Evolutionary conservation across 768 basidiomycete genomes (phyloP), one percentile per base, ranked within the genome.

Genomic region (Tulasnella sp.): DNA sequence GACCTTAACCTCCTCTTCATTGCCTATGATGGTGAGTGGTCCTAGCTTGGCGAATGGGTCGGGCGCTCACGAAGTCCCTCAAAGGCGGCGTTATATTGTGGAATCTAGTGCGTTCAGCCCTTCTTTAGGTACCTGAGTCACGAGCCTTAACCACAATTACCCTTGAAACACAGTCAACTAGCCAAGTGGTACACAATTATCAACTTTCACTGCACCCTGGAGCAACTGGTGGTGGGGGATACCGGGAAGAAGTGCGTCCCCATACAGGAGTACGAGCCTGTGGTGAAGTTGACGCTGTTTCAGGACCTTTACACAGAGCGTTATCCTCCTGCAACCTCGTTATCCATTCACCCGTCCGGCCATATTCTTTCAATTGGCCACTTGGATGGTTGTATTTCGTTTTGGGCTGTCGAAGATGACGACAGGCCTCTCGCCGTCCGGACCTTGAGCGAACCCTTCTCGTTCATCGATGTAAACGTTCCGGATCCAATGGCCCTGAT

Each of bases 291-390:
- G 52, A 17, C 64, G 36, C 22, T 67, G 34, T 74, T 40, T 17
- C 17, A 93, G 89, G 87, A 89, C 72, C 84, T 94, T n/a, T 86
- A 94, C 68, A 88, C 85, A 0, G 91, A 91, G 81, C 88, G 94
- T 0, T 85, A 87, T 52, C 88, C 90, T 0, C 83, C 85, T n/a
- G 91, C 92, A 8, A 93, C 91, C 0, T 87, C 89, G 37, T 78
- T 95, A 4, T 85, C 91, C 3, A 85, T 94, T 78, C 90, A 95
- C 81, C 93, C 93, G 6, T 84, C 90, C 42, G 91, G 85, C 0
- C 90, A 93, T 77, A 86, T 93, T 77, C 91, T 97, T 77, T 92
- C 88, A 29, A 90, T 89, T 15, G 94, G 95, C 0, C 88, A 96
- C 80, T 85, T 88, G 22, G 95, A 97, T 81, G 94, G 95, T 9